A percentile compares a stretch with the other conserved stretches of the same genome.
These are phyloP conservation scores for Syzygium jambos DNA, from an alignment of 345 rosid genomes.

Conservation along the genomic window DNA sequence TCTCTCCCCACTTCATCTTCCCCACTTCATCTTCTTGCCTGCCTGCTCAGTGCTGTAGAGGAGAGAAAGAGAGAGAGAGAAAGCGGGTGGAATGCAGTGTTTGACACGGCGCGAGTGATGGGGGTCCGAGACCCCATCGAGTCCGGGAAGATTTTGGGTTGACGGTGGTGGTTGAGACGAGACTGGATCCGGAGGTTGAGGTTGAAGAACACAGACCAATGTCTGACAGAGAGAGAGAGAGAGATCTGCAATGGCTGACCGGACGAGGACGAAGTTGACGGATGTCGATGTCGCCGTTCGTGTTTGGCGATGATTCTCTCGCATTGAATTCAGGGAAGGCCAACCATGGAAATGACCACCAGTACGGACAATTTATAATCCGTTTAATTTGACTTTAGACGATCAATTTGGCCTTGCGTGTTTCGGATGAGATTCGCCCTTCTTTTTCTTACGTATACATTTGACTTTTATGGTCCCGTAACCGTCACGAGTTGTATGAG, in stretches of 20 bases:
- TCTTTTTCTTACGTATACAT: not conserved
- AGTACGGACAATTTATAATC: too few species aligned
- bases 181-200: not conserved
- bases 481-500: not conserved
- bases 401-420: not conserved
- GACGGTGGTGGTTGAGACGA: not conserved
- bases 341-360: not conserved
- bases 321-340: not conserved
- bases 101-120: not conserved
- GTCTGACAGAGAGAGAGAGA: not conserved
- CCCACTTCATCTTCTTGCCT: too few species aligned
- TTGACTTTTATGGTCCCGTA: not conserved
- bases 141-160: not conserved
- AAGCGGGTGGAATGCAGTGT: not conserved
- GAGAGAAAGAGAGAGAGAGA: too few species aligned
- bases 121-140: not conserved
- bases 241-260: not conserved
- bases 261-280: not conserved
- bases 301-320: not conserved
- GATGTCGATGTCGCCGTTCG: not conserved
- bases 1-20: too few species aligned
- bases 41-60: too few species aligned
- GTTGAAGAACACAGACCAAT: not conserved
- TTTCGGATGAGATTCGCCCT: too few species aligned
- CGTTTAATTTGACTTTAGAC: not conserved